These are phyloP conservation scores for Sporothrix globosa DNA, from an alignment of 2,329 filamentous ascomycete species.

Conservation along the genomic window DNA sequence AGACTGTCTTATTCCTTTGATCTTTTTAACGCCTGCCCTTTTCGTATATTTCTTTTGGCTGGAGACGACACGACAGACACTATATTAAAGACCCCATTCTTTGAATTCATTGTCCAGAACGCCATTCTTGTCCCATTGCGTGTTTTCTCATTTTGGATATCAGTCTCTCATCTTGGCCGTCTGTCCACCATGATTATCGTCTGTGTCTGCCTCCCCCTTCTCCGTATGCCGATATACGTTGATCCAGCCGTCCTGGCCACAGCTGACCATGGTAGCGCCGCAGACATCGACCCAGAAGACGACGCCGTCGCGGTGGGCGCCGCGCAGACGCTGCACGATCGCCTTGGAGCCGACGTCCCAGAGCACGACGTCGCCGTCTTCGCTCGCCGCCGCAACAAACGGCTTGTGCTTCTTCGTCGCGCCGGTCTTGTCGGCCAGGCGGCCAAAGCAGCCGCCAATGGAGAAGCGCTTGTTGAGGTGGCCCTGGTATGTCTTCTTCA, in stretches of 20 bases:
- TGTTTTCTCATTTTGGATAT: too few relatives aligned
- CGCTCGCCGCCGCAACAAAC: constrained; percentile 82
- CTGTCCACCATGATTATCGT: neutral
- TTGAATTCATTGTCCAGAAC: neutral
- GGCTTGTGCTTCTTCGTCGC: constrained; percentile 32
- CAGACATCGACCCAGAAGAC: constrained; percentile 69
- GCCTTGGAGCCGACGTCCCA: constrained; percentile 92
- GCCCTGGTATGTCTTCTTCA: constrained; percentile 96
- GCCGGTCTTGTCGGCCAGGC: constrained; percentile 41
- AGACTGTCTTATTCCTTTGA: too few relatives aligned
- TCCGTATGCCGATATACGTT: constrained; percentile 51
- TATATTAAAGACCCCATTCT: neutral
- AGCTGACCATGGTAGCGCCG: constrained; percentile 60
- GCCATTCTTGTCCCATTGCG: neutral
- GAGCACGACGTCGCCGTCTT: constrained; percentile 80
- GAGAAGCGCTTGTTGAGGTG: constrained; percentile 84
- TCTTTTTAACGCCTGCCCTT: neutral
- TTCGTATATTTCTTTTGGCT: neutral
- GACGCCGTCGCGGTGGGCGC: constrained; percentile 58
- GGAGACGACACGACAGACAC: too few relatives aligned
- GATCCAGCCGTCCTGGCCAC: constrained; percentile 59
- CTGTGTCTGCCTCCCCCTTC: neutral
- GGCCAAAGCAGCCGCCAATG: constrained; percentile 81
- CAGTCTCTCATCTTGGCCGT: neutral
- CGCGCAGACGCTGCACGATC: constrained; percentile 68